Evolutionary conservation across 768 basidiomycete species (phyloP).

Genomic region (Punctularia strigosozonata): DNA sequence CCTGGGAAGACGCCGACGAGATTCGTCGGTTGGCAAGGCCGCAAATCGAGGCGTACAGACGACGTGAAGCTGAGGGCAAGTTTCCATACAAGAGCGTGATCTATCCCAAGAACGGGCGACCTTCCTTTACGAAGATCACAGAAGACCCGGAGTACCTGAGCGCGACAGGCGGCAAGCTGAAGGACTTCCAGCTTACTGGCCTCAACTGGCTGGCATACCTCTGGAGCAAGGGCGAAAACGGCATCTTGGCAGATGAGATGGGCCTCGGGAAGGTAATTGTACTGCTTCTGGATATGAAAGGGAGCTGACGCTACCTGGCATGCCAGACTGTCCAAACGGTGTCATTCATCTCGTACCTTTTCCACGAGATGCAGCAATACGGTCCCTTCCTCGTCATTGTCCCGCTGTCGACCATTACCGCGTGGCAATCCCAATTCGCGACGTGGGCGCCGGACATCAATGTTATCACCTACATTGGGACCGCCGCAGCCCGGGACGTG

Average conservation of each 20-base stretch:
- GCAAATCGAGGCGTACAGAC: conserved; percentile 70
- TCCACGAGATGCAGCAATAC: conserved; percentile 84
- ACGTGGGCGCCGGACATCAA: conserved; percentile 95
- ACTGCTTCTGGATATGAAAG: conserved; percentile 6
- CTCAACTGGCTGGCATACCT: conserved; percentile 98
- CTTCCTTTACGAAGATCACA: conserved; percentile 69
- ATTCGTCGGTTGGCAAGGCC: conserved; percentile 67
- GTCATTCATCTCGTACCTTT: conserved; percentile 87
- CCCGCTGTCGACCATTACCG: conserved; percentile 93
- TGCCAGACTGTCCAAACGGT: conserved; percentile 89
- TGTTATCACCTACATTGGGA: conserved; percentile 94
- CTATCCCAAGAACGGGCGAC: conserved; percentile 59
- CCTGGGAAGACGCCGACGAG: conserved; percentile 85
- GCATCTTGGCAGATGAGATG: conserved; percentile 99
- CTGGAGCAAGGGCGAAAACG: conserved; percentile 92
- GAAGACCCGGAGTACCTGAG: conserved; percentile 83
- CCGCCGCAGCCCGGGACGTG: conserved; percentile 74
- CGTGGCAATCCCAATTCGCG: conserved; percentile 93
- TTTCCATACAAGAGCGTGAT: conserved; percentile 77
- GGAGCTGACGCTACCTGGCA: conserved; percentile 6
- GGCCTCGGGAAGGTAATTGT: conserved; percentile 80
- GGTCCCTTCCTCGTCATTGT: conserved; percentile 98
- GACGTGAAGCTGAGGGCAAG: conserved; percentile 63
- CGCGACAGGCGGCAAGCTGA: conserved; percentile 71
- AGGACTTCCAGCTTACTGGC: conserved; percentile 97